A percentile compares a stretch with the other conserved stretches of the same genome.
Evolutionary conservation across 2,329 filamentous ascomycete species (phyloP).

Genomic region (Penicillium verrucosum): DNA sequence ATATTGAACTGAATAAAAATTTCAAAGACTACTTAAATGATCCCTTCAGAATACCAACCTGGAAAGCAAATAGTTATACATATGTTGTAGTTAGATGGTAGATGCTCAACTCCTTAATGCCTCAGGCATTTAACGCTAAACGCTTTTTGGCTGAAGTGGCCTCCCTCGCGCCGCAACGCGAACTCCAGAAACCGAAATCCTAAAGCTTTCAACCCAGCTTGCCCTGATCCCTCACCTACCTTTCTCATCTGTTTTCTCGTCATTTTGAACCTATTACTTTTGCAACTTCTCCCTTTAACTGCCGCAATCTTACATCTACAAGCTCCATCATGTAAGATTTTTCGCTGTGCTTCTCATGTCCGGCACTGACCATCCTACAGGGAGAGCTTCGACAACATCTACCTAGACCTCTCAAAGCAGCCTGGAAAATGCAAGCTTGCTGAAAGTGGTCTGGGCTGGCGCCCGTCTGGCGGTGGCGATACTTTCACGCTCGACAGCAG

Average conservation of each 20-base stretch:
- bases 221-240: not conserved
- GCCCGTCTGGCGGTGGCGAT: constrained; percentile 79
- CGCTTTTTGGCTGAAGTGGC: constrained; percentile 20
- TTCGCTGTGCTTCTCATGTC: not conserved
- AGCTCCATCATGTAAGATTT: constrained; percentile 36
- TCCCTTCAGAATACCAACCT: not conserved
- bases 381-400: constrained; percentile 97
- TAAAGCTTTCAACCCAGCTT: constrained; percentile 14
- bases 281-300: not conserved
- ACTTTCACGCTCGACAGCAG: constrained; percentile 88
- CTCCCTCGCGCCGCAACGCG: constrained; percentile 24
- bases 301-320: constrained; percentile 13
- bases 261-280: not conserved
- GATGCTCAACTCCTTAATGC: not conserved
- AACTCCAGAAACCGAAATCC: constrained; percentile 22
- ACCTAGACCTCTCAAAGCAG: constrained; percentile 90
- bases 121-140: constrained; percentile 17
- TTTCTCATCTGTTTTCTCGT: not conserved
- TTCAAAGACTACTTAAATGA: not conserved
- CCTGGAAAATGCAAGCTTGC: constrained; percentile 91
- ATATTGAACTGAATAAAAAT: too few relatives aligned
- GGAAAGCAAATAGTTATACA: not conserved
- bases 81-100: not conserved
- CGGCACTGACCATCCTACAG: constrained; percentile 36
- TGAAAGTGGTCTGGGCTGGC: constrained; percentile 94